Evolutionary conservation across 495 filamentous ascomycete genomes (phyloP).

Genomic region (Penicillium crystallinum): DNA sequence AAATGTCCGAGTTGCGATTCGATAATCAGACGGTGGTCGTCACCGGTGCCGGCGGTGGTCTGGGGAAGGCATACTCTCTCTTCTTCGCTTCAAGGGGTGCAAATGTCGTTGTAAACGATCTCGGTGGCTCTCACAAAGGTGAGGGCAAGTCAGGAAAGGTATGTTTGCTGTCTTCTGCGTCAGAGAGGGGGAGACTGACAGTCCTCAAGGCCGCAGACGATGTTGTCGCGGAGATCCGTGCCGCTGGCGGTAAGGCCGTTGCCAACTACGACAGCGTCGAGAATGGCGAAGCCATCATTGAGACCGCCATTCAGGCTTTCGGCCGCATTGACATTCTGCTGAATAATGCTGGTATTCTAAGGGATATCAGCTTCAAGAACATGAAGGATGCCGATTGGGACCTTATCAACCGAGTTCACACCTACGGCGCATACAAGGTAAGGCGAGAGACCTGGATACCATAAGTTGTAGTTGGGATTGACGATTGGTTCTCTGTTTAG

Average conservation of each 20-base stretch:
- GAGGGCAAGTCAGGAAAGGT: slow-evolving; percentile 88
- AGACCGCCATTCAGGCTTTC: slow-evolving; percentile 88
- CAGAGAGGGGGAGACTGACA: slow-evolving; percentile 15
- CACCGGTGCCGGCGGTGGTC: slow-evolving; percentile 91
- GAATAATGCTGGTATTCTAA: slow-evolving; percentile 97
- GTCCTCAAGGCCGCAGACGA: slow-evolving; percentile 76
- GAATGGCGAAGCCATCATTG: slow-evolving; percentile 91
- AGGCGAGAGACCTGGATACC: neutral
- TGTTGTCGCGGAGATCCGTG: slow-evolving; percentile 90
- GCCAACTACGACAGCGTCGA: slow-evolving; percentile 98
- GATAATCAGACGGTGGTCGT: slow-evolving; percentile 97
- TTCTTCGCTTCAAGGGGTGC: slow-evolving; percentile 92
- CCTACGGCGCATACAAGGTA: slow-evolving; percentile 91
- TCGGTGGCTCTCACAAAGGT: slow-evolving; percentile 90
- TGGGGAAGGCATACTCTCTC: slow-evolving; percentile 86
- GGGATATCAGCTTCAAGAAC: slow-evolving; percentile 97
- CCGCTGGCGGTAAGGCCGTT: slow-evolving; percentile 90
- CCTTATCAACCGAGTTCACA: slow-evolving; percentile 85
- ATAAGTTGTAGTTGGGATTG: neutral
- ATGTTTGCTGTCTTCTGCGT: slow-evolving; percentile 6
- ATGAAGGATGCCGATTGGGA: slow-evolving; percentile 98
- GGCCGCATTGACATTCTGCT: slow-evolving; percentile 92
- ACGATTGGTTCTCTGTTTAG: slow-evolving; percentile 29
- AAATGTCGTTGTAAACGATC: slow-evolving; percentile 95
- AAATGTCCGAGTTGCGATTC: slow-evolving; percentile 79